Conservation (phyloP, 805 yeast genomes). For the Cyberlindnera mycetangii region DNA sequence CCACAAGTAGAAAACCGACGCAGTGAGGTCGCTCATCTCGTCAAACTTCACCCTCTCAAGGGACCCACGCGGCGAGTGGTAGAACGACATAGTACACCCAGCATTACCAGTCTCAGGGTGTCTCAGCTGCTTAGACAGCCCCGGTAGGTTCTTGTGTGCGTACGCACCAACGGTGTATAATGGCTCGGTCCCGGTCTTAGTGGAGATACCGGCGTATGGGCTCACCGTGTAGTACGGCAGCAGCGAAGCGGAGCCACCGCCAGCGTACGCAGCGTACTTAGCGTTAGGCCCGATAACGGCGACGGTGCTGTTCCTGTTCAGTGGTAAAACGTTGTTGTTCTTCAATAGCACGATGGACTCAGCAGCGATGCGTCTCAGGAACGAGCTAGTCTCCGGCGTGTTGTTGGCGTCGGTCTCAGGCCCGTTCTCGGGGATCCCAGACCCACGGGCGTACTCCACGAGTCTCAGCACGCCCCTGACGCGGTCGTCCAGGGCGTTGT, state of each 20-base stretch:
- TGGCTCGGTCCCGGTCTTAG: constrained; percentile 27
- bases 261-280: constrained; percentile 45
- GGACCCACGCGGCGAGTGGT: constrained; percentile 23
- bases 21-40: constrained; percentile 19
- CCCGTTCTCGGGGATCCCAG: constrained; percentile 34
- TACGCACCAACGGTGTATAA: constrained; percentile 36
- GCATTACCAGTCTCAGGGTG: constrained; percentile 24
- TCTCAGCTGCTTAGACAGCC: constrained; percentile 28
- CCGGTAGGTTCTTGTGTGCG: constrained; percentile 34
- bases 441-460: constrained; percentile 41
- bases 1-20: constrained; percentile 23
- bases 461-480: constrained; percentile 47
- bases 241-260: constrained; percentile 63
- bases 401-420: constrained; percentile 34
- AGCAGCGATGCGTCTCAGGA: constrained; percentile 42
- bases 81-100: constrained; percentile 29
- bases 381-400: constrained; percentile 43
- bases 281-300: constrained; percentile 64
- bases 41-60: constrained; percentile 31
- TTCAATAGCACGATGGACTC: constrained; percentile 57
- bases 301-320: constrained; percentile 38
- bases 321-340: constrained; percentile 46
- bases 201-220: constrained; percentile 45
- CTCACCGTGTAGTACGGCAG: constrained; percentile 45
- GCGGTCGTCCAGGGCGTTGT: constrained; percentile 44